Evolutionary conservation across 192 early-diverging fungal genomes (phyloP), one percentile per base, ranked within the genome.

Genomic region (Coemansia sp.): DNA sequence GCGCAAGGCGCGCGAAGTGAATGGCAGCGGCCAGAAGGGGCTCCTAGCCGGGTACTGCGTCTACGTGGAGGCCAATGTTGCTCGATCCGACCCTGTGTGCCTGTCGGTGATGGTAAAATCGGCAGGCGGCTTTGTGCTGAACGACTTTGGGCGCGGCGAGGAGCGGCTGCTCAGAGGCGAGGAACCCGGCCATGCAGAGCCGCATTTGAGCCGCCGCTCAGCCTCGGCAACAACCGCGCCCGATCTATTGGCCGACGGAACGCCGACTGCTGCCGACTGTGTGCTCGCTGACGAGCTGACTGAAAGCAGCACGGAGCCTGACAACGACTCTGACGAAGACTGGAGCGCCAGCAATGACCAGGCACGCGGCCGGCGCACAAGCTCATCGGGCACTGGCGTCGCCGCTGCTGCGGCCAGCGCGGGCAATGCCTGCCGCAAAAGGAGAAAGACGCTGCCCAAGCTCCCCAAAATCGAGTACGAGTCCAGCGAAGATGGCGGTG

Each of bases 301-400:
- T 51, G 59, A 40, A 14, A 77, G 76, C 75, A 80, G 77, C 59
- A 62, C 63, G 15, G 77, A 81, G 59, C 78, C 72, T 1, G 78
- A 81, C 56, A 38, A 81, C 45, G 78, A 75, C 19, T 51, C 61
- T 14, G 78, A 81, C 60, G 69, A 65, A 22, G 78, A 81, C 73
- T 81, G 78, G 78, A 62, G 59, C 47, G 12, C 25, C 12, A 12
- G 24, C 9, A 41, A 41, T 15, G 40, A 41, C 40, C 24, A 51
- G 9, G 5, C 24, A 4, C 47, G 47, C 24, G 5, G 12, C 27
- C 47, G 47, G 11, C 47, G 47, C 11, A 51, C 22, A 27, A 51
- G 47, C 25, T 12, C 22, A 4, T 49, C 19, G 46, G 60, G 31
- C 25, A 54, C 4, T 25, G 42, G 14, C n/a, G 42, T 12, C 11